Evolutionary conservation across 2,329 filamentous ascomycete genomes (phyloP), one percentile per base, ranked within the genome.

Genomic region (Remersonia thermophila): DNA sequence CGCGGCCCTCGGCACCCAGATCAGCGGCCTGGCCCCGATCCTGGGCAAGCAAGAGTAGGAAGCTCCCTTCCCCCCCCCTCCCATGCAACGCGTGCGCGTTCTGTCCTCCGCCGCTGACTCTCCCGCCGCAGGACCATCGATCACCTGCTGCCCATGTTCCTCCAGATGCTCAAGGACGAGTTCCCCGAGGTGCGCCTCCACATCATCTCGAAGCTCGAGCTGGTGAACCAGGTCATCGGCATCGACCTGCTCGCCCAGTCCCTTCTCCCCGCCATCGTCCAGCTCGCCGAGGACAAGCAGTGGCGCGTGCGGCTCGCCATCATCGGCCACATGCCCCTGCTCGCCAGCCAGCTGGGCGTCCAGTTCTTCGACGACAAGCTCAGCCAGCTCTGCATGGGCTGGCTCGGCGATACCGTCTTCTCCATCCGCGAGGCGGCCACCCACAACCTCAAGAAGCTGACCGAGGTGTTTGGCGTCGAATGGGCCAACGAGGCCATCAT

Each of bases 91-190:
- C 25, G 10, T n/a, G 25, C 10, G n/a, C 53, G 81, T 43, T 18
- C 10, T n/a, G n/a, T n/a, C n/a, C n/a, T n/a, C n/a, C n/a, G 18
- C 31, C 16, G 27, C 41, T 49, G 27, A 53, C 42, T 41, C 37
- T 32, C 34, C 3, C n/a, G 1, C 47, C 20, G 20, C 20, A 91
- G 84, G 61, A 98, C 91, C 20, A 96, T 94, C 48, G 81, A 91
- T 50, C 91, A 98, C 58, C 77, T 98, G 30, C 74, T 98, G 30
- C 91, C 91, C 36, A 98, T 98, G 89, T 96, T 98, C 62, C 71
- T 98, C 36, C 84, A 93, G 59, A 98, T 98, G 91, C 78, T 98
- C 52, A 98, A 96, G 71, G 91, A 98, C 53, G 91, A 98, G 56
- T 96, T 95, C 60, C 91, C 91, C 15, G 91, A 98, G 57, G 91